phyloP scores from a whole-genome alignment of 768 basidiomycete species.

The Mycena alexandri region DNA sequence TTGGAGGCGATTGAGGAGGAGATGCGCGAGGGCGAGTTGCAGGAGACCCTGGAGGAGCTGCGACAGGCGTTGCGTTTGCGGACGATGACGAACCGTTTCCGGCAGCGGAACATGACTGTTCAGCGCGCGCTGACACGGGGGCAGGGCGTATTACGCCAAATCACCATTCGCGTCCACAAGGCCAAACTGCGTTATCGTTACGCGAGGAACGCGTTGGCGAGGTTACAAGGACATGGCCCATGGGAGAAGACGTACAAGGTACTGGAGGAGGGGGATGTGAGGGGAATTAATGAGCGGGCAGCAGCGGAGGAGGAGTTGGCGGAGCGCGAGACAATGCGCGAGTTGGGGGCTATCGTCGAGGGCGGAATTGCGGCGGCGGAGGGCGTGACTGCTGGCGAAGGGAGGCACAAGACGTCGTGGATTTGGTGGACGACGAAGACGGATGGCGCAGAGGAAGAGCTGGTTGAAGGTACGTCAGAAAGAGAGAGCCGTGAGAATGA shows the following conservation, averaged over 20 bases:
- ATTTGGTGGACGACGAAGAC: not conserved
- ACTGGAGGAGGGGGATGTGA: too few relatives aligned
- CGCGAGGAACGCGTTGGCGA: too few relatives aligned
- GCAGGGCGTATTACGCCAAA: too few relatives aligned
- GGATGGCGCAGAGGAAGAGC: not conserved
- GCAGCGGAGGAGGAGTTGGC: not conserved
- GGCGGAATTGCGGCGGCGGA: conserved; percentile 3
- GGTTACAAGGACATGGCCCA: too few relatives aligned
- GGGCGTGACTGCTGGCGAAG: not conserved
- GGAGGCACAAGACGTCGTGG: not conserved
- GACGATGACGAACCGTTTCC: conserved; percentile 3
- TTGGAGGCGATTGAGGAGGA: conserved; percentile 9
- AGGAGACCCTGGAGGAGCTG: too few relatives aligned
- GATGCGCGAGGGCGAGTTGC: too few relatives aligned
- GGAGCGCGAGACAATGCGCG: not conserved
- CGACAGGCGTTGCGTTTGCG: not conserved
- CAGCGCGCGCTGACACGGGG: too few relatives aligned
- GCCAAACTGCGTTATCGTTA: too few relatives aligned
- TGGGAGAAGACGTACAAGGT: too few relatives aligned
- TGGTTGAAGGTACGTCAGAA: not conserved
- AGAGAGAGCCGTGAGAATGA: not conserved
- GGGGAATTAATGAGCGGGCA: not conserved
- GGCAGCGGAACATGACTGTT: too few relatives aligned
- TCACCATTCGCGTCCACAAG: too few relatives aligned
- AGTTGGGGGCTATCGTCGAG: conserved; percentile 2